Evolutionary conservation across 1,284 basidiomycete species (phyloP).

Genomic region (Trichosporon coremiiforme): DNA sequence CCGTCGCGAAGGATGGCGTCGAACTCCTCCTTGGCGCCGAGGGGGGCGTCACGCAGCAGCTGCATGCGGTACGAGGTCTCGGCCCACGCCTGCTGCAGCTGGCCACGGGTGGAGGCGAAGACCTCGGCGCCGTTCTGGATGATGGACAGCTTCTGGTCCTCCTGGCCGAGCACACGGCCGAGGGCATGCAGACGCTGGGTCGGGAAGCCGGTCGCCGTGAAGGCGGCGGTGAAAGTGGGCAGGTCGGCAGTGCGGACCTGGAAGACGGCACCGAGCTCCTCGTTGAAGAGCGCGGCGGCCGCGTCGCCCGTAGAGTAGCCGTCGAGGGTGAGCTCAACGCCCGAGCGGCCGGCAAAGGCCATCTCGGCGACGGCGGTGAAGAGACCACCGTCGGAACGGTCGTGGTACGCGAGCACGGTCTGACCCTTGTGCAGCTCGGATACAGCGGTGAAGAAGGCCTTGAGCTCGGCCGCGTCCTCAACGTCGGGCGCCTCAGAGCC

Average conservation of each 20-base stretch:
- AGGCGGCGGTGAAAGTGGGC: conserved; percentile 63
- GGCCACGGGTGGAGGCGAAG: conserved; percentile 68
- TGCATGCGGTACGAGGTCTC: conserved; percentile 96
- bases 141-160: conserved; percentile 68
- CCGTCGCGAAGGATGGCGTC: conserved; percentile 71
- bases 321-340: conserved; percentile 61
- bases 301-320: conserved; percentile 61
- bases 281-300: conserved; percentile 83
- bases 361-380: conserved; percentile 93
- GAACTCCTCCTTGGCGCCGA: conserved; percentile 79
- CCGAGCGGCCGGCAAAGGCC: conserved; percentile 88
- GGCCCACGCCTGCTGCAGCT: conserved; percentile 84
- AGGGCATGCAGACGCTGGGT: conserved; percentile 71
- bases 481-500: conserved; percentile 81
- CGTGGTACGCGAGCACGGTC: conserved; percentile 90
- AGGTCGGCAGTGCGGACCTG: conserved; percentile 75
- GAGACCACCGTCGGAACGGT: conserved; percentile 94
- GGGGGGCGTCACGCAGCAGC: conserved; percentile 79
- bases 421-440: conserved; percentile 67
- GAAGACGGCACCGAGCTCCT: conserved; percentile 91
- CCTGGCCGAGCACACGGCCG: conserved; percentile 65
- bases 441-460: conserved; percentile 78
- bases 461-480: conserved; percentile 72
- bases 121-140: conserved; percentile 62
- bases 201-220: conserved; percentile 73